phyloP scores from a whole-genome alignment of 2,329 filamentous ascomycete genomes.

The Albifimbria verrucaria region DNA sequence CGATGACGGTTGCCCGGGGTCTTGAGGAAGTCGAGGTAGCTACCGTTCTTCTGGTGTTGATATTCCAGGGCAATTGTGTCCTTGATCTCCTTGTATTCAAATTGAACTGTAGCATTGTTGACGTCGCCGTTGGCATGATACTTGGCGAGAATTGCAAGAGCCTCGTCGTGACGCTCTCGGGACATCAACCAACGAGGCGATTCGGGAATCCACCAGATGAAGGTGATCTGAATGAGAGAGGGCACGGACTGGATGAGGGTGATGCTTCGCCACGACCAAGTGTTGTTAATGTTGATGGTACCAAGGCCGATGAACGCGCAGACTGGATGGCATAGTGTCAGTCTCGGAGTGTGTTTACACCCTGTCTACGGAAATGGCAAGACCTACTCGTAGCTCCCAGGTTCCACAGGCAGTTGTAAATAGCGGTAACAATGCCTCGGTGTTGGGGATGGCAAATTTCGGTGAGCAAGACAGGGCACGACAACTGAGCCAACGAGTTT shows the following conservation, averaged over 20 bases:
- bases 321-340: neutral
- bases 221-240: slow-evolving; percentile 11
- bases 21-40: slow-evolving; percentile 6
- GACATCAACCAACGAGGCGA: slow-evolving; percentile 58
- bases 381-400: slow-evolving; percentile 32
- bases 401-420: slow-evolving; percentile 38
- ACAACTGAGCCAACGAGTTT: slow-evolving; percentile 38
- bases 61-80: slow-evolving; percentile 13
- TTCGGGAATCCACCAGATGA: slow-evolving; percentile 53
- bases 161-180: slow-evolving; percentile 31
- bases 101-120: slow-evolving; percentile 3
- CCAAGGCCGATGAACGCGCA: slow-evolving; percentile 3
- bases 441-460: slow-evolving; percentile 41
- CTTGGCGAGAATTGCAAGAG: slow-evolving; percentile 14
- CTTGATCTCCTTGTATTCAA: slow-evolving; percentile 14
- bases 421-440: slow-evolving; percentile 32
- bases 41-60: slow-evolving; percentile 7
- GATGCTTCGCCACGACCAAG: slow-evolving; percentile 2
- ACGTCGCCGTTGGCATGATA: slow-evolving; percentile 7
- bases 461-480: slow-evolving; percentile 40
- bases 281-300: slow-evolving; percentile 5
- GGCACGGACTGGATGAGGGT: slow-evolving; percentile 9
- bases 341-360: neutral
- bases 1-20: slow-evolving; percentile 10
- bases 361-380: neutral